Evolutionary conservation across 2,329 filamentous ascomycete genomes (phyloP), one percentile per base, ranked within the genome.

Genomic region (Monilinia laxa): DNA sequence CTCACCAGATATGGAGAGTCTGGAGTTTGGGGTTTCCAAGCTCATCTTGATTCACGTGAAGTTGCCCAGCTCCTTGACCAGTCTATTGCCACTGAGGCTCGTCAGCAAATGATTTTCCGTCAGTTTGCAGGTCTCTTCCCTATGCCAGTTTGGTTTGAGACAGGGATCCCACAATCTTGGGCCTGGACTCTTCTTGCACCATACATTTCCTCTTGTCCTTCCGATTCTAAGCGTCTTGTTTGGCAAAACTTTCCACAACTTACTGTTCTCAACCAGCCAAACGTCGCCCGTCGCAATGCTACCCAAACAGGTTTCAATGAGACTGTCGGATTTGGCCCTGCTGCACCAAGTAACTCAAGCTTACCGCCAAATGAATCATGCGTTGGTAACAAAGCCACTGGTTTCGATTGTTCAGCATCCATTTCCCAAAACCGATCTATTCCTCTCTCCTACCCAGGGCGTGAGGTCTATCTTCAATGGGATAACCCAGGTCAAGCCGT

Each of bases 221-320:
- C 79, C 54, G 86, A 89, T 76, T 87, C 89, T 71, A 94, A 90
- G 0, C 86, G 90, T 9, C 81, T 96, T 40, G 84, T 87, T 31
- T 96, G 92, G 91, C 90, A 94, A 76, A 96, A 96, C 80, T 93
- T 91, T 80, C 92, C 91, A 0, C 83, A 85, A 0, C 79, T 95
- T 20, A 81, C 84, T 71, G 82, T 95, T 60, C 80, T 90, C 40
- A 93, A 94, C 79, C 88, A 94, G 75, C 88, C 91, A 2, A 94
- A 93, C 77, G 84, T 88, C 28, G 87, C 86, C 68, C 85, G 89
- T 35, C 81, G 87, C 75, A 85, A 90, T 65, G 85, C 85, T 18
- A 85, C 88, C 4, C 78, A 85, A 69, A 84, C 83, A 9, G 84
- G 81, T 1, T 81, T 80, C 71, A 88, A 87, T 71, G 90, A 92